These are phyloP conservation scores for Vicia villosa DNA, from an alignment of 306 rosid species.

Conservation along the genomic window DNA sequence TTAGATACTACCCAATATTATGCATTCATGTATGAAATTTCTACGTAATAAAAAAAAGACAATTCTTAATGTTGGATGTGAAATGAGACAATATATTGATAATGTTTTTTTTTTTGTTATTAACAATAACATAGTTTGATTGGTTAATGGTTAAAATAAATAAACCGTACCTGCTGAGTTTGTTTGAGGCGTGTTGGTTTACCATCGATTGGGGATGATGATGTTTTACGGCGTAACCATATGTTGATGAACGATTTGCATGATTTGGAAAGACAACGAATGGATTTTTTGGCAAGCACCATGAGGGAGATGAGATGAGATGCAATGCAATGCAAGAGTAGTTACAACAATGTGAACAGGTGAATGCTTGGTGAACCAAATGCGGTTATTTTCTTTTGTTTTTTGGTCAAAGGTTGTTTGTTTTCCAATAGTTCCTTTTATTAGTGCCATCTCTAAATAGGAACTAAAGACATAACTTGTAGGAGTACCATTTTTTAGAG, in stretches of 20 bases:
- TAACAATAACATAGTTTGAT: background rate
- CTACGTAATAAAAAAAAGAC: background rate
- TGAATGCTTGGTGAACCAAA: slow-evolving; percentile 33
- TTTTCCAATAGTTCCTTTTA: slow-evolving; percentile 19
- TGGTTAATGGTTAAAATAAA: too few species aligned
- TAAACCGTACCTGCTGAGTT: slow-evolving; percentile 6
- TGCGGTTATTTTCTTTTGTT: background rate
- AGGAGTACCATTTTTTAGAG: background rate
- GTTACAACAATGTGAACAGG: slow-evolving; percentile 29
- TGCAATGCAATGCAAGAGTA: slow-evolving; percentile 16
- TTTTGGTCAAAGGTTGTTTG: background rate
- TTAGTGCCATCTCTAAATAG: slow-evolving; percentile 32
- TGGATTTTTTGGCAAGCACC: slow-evolving; percentile 49
- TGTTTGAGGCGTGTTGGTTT: slow-evolving; percentile 6
- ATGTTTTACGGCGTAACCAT: slow-evolving; percentile 45
- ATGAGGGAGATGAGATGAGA: slow-evolving; percentile 31
- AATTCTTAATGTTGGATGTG: background rate
- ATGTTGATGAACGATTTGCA: slow-evolving; percentile 52
- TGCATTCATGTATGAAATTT: slow-evolving; percentile 12
- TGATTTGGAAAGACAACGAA: slow-evolving; percentile 38
- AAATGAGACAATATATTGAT: background rate
- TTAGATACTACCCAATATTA: slow-evolving; percentile 9
- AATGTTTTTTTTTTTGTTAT: slow-evolving; percentile 13
- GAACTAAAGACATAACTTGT: background rate
- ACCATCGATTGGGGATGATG: background rate